Conservation (phyloP, 305 asterid species). For the Fraxinus greggii region DNA sequence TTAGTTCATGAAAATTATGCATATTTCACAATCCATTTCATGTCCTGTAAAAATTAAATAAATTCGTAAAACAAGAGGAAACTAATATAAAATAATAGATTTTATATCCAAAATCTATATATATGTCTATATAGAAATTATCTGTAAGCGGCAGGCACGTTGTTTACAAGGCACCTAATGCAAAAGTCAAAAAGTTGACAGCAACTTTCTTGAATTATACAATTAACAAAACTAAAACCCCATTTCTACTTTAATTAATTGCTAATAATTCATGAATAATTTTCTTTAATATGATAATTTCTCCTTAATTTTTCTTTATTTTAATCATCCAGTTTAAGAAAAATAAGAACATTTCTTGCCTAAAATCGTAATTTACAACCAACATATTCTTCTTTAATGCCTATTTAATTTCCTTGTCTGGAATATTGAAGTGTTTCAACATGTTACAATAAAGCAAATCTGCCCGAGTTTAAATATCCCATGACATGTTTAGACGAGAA, state of each 20-base stretch:
- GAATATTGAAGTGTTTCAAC: neutral
- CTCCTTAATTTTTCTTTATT: neutral
- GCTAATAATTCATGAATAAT: neutral
- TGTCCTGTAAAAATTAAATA: neutral
- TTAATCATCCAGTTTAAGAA: neutral
- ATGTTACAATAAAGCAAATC: neutral
- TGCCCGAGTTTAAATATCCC: neutral
- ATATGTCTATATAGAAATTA: neutral
- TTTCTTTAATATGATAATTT: neutral
- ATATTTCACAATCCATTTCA: neutral
- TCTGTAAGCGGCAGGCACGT: slow-evolving; percentile 16
- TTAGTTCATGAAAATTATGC: neutral
- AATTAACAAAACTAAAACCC: neutral
- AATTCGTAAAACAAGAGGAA: neutral
- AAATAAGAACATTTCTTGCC: neutral
- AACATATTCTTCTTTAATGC: neutral
- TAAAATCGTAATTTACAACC: neutral
- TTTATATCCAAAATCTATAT: neutral
- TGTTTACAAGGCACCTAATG: slow-evolving; percentile 10
- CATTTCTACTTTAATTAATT: neutral
- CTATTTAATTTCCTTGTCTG: neutral
- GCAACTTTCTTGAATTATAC: neutral
- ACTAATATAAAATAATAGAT: neutral
- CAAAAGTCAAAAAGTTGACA: neutral
- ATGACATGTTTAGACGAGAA: neutral